A percentile compares a stretch with the other conserved stretches of the same genome.
Evolutionary conservation across 805 yeast species (phyloP).

Genomic region (Wickerhamiella occidentalis): DNA sequence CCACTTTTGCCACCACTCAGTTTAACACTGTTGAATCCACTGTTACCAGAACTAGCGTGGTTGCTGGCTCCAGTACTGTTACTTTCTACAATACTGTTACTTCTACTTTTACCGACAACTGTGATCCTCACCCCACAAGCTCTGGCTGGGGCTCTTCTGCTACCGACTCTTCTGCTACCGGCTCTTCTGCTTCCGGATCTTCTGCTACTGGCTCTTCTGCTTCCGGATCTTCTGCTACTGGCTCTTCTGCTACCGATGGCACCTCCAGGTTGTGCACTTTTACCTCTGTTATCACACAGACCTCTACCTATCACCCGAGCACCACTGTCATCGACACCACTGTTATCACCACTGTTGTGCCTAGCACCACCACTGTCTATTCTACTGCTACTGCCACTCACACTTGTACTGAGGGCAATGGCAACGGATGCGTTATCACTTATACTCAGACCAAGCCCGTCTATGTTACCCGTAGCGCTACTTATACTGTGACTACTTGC

Average conservation of each 20-base stretch:
- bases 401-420: background rate
- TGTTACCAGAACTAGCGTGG: background rate
- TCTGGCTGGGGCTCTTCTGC: background rate
- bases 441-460: conserved; percentile 7
- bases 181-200: background rate
- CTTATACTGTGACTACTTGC: background rate
- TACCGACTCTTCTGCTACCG: background rate
- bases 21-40: conserved; percentile 1
- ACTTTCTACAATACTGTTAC: background rate
- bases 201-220: background rate
- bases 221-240: background rate
- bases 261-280: conserved; percentile 8
- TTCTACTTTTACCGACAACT: conserved; percentile 3
- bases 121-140: too few relatives aligned
- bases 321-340: background rate
- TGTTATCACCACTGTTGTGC: conserved; percentile 1
- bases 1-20: conserved; percentile 2
- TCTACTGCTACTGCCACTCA: conserved; percentile 1
- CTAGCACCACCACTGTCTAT: conserved; percentile 5
- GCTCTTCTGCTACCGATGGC: background rate
- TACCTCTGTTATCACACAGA: conserved; percentile 1
- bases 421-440: conserved; percentile 6
- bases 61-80: background rate
- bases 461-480: background rate
- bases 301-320: conserved; percentile 1